Percentiles rank a stretch among this genome's conserved stretches.
Evolutionary conservation across 805 yeast species (phyloP).

Genomic region (Ogataea paraovalis): DNA sequence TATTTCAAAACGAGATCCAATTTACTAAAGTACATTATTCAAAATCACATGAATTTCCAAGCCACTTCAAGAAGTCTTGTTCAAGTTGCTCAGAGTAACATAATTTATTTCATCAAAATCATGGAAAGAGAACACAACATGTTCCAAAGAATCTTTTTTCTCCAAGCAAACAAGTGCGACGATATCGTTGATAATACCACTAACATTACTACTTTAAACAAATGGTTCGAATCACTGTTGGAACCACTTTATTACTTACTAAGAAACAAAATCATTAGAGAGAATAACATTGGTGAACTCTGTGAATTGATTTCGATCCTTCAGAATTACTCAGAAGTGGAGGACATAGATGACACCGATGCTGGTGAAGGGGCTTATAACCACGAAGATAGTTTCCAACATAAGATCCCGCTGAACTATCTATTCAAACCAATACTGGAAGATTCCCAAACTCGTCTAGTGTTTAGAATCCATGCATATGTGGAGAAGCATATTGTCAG

Average conservation of each 20-base stretch:
- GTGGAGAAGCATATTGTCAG: slow-evolving; percentile 65
- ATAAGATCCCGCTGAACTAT: slow-evolving; percentile 34
- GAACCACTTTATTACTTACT: slow-evolving; percentile 77
- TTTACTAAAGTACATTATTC: slow-evolving; percentile 40
- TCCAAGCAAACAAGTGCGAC: slow-evolving; percentile 17
- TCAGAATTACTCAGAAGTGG: slow-evolving; percentile 63
- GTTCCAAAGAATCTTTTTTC: slow-evolving; percentile 51
- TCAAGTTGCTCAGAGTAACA: slow-evolving; percentile 56
- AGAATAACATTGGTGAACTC: slow-evolving; percentile 58
- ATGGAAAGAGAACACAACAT: slow-evolving; percentile 58
- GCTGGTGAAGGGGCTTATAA: slow-evolving; percentile 17
- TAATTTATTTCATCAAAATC: slow-evolving; percentile 56
- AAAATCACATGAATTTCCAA: slow-evolving; percentile 21
- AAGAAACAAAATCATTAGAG: slow-evolving; percentile 65
- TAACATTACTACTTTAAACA: slow-evolving; percentile 38
- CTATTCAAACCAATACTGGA: slow-evolving; percentile 68
- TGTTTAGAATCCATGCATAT: slow-evolving; percentile 71
- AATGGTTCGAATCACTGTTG: slow-evolving; percentile 59
- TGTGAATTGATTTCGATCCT: slow-evolving; percentile 74
- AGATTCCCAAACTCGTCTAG: slow-evolving; percentile 76
- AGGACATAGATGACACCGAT: slow-evolving; percentile 31
- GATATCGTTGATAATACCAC: slow-evolving; percentile 22
- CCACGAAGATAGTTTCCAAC: slow-evolving; percentile 15
- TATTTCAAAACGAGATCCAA: slow-evolving; percentile 57
- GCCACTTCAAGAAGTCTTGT: slow-evolving; percentile 39